Evolutionary conservation across 495 filamentous ascomycete species (phyloP), one percentile per base, ranked within the genome.

Genomic region (Annulohypoxylon nitens): DNA sequence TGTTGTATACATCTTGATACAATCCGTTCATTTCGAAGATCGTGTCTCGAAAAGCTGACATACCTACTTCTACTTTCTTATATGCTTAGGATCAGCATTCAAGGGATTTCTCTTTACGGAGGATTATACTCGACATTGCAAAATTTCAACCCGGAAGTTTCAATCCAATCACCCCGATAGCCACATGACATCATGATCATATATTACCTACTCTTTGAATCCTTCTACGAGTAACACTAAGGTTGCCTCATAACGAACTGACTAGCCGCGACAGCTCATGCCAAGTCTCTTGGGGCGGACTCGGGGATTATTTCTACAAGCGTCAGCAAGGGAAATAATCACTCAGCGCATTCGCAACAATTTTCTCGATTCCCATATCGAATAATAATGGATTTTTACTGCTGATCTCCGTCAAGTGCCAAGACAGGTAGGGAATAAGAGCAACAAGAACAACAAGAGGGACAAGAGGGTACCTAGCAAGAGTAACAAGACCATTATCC

Each of bases 1-100:
- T 57, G 66, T 50, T 55, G 59, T 50, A 63, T 26, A 25, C 41
- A 47, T 47, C 4, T 20, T 7, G 18, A 47, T 6, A 25, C 12
- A 20, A 26, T 9, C 48, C 18, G n/a, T 51, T 51, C 48, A 51
- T 51, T 12, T 12, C 23, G 48, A 51, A 51, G 20, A 51, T 51
- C 23, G 11, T 51, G 48, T 51, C 48, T 51, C 20, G 30, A 25
- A 18, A 47, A 47, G 43, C n/a, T 47, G 16, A 43, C 39, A 43
- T 4, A 8, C 43, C 16, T 20, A 45, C 41, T 2, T 45, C 9
- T 11, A 39, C 9, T 3, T 39, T 14, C 39, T 11, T 43, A 14
- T 3, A 14, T 43, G 39, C 11, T n/a, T 43, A 43, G 2, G 39
- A n/a, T 4, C 10, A 43, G 12, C 14, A 18, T n/a, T 47, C n/a